Conservation (phyloP, 73 alveolate species). For the Diophrys appendiculata region DNA sequence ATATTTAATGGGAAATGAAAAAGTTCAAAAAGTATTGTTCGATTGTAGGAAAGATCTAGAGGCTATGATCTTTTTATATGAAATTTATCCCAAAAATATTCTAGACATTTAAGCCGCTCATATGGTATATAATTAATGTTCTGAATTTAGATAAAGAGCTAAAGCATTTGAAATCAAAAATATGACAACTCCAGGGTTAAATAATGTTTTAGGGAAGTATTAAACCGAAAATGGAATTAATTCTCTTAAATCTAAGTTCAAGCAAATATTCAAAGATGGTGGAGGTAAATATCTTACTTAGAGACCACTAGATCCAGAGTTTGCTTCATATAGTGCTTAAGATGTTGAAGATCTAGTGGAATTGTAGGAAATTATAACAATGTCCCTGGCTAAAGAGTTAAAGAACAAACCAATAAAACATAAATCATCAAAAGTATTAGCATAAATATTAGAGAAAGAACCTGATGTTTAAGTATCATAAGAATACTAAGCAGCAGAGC, state of each 20-base stretch:
- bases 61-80: conserved; percentile 35
- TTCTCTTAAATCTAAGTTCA: conserved; percentile 27
- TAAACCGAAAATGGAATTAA: conserved; percentile 37
- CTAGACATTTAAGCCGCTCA: conserved; percentile 43
- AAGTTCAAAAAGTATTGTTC: conserved; percentile 43
- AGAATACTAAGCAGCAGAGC: not conserved
- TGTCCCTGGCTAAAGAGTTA: not conserved
- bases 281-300: conserved; percentile 3
- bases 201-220: conserved; percentile 42
- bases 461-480: not conserved
- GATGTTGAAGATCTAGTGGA: conserved; percentile 44
- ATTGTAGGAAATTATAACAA: conserved; percentile 9
- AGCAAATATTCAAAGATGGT: conserved; percentile 18
- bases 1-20: conserved; percentile 9
- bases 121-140: conserved; percentile 14
- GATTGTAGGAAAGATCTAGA: conserved; percentile 51
- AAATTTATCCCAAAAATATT: conserved; percentile 12
- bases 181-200: conserved; percentile 42
- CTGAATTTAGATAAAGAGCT: conserved; percentile 2
- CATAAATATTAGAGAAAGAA: not conserved
- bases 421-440: not conserved
- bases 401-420: not conserved
- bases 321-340: conserved; percentile 42
- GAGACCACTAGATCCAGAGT: conserved; percentile 38
- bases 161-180: conserved; percentile 18